Conservation (phyloP, 2,329 filamentous ascomycete genomes). For the Tolypocladium nubicola region DNA sequence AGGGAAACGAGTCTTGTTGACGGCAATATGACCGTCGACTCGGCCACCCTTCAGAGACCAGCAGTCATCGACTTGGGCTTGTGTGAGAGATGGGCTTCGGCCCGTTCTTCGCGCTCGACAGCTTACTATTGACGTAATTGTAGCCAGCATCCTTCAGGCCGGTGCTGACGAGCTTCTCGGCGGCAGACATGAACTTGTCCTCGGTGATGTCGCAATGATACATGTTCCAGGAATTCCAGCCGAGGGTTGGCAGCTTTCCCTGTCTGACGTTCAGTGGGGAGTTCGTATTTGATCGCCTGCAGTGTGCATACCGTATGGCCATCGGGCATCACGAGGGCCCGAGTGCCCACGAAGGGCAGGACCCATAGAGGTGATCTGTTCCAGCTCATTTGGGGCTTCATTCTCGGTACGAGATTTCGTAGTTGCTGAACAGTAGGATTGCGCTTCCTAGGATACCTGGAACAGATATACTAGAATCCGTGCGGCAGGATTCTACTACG, state of each 20-base stretch:
- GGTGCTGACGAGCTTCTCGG: constrained; percentile 33
- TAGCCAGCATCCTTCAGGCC: constrained; percentile 44
- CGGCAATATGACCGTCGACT: constrained; percentile 22
- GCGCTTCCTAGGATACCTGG: not conserved
- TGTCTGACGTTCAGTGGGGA: not conserved
- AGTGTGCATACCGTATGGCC: not conserved
- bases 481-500: not conserved
- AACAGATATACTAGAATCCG: too few relatives aligned
- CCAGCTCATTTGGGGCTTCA: not conserved
- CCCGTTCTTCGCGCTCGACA: not conserved
- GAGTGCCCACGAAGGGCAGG: not conserved
- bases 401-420: too few relatives aligned
- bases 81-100: not conserved
- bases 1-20: constrained; percentile 42
- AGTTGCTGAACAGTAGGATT: not conserved
- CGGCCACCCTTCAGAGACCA: constrained; percentile 39
- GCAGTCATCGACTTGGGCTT: constrained; percentile 43
- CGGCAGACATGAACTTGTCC: constrained; percentile 34
- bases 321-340: not conserved
- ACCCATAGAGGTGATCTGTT: not conserved
- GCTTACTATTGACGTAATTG: constrained; percentile 38
- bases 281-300: not conserved
- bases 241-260: constrained; percentile 26
- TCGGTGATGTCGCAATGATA: constrained; percentile 41
- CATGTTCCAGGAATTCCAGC: constrained; percentile 44